phyloP scores from a whole-genome alignment of 106 monocot genomes.

The Acorus gramineus region DNA sequence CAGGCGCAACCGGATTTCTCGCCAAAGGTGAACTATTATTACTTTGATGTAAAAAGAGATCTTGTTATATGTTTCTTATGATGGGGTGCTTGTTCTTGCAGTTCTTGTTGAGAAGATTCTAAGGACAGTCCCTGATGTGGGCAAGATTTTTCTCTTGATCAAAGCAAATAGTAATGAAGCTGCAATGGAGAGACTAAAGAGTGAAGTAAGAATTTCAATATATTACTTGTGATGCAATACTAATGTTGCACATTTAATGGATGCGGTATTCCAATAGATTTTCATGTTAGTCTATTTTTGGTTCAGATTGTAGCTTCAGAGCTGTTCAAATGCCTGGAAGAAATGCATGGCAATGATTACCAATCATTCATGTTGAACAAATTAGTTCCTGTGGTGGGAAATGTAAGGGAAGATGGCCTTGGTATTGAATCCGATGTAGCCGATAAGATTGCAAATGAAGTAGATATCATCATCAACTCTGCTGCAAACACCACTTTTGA shows the following conservation, averaged over 20 bases:
- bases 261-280: too few species aligned
- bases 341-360: constrained; percentile 60
- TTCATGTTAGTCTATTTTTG: neutral
- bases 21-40: constrained; percentile 54
- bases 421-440: constrained; percentile 49
- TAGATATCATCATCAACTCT: constrained; percentile 79
- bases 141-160: constrained; percentile 74
- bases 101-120: constrained; percentile 97
- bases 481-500: constrained; percentile 94
- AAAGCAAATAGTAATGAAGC: constrained; percentile 63
- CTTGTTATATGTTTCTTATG: constrained; percentile 1
- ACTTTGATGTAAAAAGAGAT: neutral
- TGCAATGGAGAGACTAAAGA: constrained; percentile 50
- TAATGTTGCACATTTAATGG: too few species aligned
- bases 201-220: constrained; percentile 44
- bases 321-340: constrained; percentile 46
- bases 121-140: constrained; percentile 55
- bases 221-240: too few species aligned
- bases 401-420: constrained; percentile 53
- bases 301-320: constrained; percentile 59
- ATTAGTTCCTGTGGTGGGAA: constrained; percentile 65
- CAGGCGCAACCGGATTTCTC: constrained; percentile 93
- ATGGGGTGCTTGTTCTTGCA: constrained; percentile 10
- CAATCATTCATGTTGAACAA: constrained; percentile 55
- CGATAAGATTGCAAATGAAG: constrained; percentile 46